Percentiles rank a stretch among this genome's conserved stretches.
phyloP scores from a whole-genome alignment of 2,329 filamentous ascomycete genomes.

The Aspergillus brasiliensis region DNA sequence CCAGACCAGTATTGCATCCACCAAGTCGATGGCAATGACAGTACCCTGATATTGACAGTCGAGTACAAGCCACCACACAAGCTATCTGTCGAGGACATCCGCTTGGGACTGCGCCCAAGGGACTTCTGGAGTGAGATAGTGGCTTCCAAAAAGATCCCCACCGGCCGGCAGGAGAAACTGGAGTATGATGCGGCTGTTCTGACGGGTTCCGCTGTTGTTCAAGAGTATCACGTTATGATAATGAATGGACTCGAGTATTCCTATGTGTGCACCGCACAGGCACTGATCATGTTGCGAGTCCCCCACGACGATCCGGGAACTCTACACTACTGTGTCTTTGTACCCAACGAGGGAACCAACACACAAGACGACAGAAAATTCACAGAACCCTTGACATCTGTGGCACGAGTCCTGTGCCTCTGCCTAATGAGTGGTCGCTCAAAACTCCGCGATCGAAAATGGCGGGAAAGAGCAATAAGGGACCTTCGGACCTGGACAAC shows the following conservation, averaged over 20 bases:
- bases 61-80: conserved; percentile 21
- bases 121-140: conserved; percentile 21
- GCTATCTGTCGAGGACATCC: conserved; percentile 8
- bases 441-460: conserved; percentile 21
- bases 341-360: conserved; percentile 25
- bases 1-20: conserved; percentile 24
- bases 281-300: conserved; percentile 24
- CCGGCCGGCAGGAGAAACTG: conserved; percentile 11
- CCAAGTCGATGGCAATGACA: conserved; percentile 13
- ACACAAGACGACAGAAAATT: not conserved
- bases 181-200: conserved; percentile 24
- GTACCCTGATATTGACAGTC: conserved; percentile 10
- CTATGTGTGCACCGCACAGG: conserved; percentile 28
- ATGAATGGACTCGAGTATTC: conserved; percentile 31
- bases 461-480: conserved; percentile 16
- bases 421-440: conserved; percentile 28
- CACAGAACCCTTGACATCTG: conserved; percentile 9
- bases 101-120: conserved; percentile 16
- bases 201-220: conserved; percentile 18
- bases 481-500: conserved; percentile 24
- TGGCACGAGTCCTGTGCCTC: conserved; percentile 26
- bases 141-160: conserved; percentile 5
- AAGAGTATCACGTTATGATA: conserved; percentile 34
- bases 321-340: conserved; percentile 28
- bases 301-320: conserved; percentile 22